Evolutionary conservation across 495 filamentous ascomycete genomes (phyloP).

Genomic region (Acidiella bohemica): DNA sequence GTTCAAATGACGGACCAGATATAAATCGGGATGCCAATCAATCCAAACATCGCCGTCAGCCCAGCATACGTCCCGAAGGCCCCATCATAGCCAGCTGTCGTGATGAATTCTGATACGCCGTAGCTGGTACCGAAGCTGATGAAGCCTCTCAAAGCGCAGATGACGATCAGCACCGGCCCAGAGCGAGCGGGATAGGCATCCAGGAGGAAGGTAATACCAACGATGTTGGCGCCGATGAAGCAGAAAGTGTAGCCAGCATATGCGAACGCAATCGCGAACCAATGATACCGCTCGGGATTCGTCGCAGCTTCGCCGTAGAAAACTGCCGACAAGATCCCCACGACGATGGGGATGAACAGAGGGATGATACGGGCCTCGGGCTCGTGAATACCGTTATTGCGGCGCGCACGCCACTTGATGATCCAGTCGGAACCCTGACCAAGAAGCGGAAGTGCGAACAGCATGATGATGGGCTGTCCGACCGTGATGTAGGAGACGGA

Average conservation of each 20-base stretch:
- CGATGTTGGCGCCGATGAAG: conserved; percentile 32
- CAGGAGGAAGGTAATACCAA: conserved; percentile 30
- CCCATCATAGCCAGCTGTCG: conserved; percentile 12
- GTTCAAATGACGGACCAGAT: no score
- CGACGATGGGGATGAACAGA: conserved; percentile 25
- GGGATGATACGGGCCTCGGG: conserved; percentile 23
- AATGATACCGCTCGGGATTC: conserved; percentile 27
- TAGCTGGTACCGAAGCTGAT: conserved; percentile 20
- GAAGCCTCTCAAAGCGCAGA: conserved; percentile 32
- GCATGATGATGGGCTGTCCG: conserved; percentile 24
- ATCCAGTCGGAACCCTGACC: conserved; percentile 24
- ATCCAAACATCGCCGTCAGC: conserved; percentile 12
- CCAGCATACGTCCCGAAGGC: conserved; percentile 14
- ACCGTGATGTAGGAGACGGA: conserved; percentile 28
- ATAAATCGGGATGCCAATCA: conserved; percentile 11
- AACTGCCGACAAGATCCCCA: conserved; percentile 24
- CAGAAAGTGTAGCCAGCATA: conserved; percentile 29
- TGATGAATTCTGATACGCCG: conserved; percentile 14
- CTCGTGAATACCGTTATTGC: conserved; percentile 15
- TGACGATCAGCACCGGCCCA: conserved; percentile 29
- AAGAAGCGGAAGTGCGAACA: conserved; percentile 29
- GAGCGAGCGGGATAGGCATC: conserved; percentile 30
- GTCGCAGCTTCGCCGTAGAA: conserved; percentile 28
- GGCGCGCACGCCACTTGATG: conserved; percentile 12
- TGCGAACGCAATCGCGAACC: conserved; percentile 28